These are phyloP conservation scores for Corallochytrium limacisporum DNA, from an alignment of 78 protist genomes.

Conservation along the genomic window DNA sequence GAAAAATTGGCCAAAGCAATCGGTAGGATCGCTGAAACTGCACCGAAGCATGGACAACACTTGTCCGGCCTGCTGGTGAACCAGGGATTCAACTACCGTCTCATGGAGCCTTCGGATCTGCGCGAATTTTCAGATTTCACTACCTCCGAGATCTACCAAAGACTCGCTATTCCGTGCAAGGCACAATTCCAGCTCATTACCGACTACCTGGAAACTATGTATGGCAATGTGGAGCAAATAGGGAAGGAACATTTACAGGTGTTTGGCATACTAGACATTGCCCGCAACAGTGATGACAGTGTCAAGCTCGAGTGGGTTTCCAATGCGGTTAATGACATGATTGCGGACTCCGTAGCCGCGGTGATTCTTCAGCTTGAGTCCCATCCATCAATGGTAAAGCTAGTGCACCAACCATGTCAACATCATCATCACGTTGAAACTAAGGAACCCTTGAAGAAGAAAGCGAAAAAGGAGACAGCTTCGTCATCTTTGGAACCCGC, in stretches of 20 bases:
- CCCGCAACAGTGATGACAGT: not conserved
- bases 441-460: no score
- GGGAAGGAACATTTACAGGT: not conserved
- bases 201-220: constrained; percentile 1
- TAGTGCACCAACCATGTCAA: no score
- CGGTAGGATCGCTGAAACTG: not conserved
- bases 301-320: constrained; percentile 38
- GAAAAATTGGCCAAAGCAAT: constrained; percentile 9
- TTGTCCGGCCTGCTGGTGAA: constrained; percentile 2
- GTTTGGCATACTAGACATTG: not conserved
- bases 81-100: not conserved
- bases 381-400: constrained; percentile 1
- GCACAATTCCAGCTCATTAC: not conserved
- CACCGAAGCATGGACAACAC: not conserved
- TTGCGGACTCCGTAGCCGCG: constrained; percentile 48
- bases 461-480: no score
- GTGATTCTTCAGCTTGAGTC: constrained; percentile 44
- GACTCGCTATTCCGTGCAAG: not conserved
- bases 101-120: not conserved
- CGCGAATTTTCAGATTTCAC: not conserved
- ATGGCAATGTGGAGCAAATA: not conserved
- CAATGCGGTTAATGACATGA: constrained; percentile 51
- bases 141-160: not conserved
- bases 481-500: no score
- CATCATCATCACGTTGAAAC: no score